Conservation (phyloP, 2,329 filamentous ascomycete genomes). For the Torrubiellomyces zombiae region DNA sequence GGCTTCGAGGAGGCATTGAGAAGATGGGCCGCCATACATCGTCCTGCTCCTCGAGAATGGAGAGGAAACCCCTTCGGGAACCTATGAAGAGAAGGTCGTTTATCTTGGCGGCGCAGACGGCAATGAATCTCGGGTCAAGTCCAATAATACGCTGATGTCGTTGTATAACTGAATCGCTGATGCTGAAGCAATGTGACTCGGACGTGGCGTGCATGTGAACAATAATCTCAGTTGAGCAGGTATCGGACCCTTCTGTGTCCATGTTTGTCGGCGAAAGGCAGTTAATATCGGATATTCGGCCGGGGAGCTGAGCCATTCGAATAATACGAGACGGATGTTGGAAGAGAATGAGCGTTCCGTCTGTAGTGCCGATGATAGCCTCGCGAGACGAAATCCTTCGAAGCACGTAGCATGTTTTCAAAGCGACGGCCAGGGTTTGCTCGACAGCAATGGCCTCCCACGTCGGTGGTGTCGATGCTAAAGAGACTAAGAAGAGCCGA, state of each 20-base stretch:
- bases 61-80: conserved; percentile 33
- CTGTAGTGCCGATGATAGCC: conserved; percentile 31
- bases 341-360: conserved; percentile 30
- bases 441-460: conserved; percentile 28
- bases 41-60: conserved; percentile 13
- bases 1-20: conserved; percentile 22
- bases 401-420: conserved; percentile 31
- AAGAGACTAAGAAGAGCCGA: conserved; percentile 31
- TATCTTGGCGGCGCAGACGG: conserved; percentile 27
- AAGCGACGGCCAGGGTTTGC: conserved; percentile 16
- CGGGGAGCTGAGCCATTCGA: conserved; percentile 21
- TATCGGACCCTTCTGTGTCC: not conserved
- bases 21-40: conserved; percentile 12
- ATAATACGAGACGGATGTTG: conserved; percentile 13
- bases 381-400: conserved; percentile 19
- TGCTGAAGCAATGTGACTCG: too few relatives aligned
- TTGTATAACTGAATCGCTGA: too few relatives aligned
- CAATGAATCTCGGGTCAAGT: conserved; percentile 31
- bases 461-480: conserved; percentile 11
- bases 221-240: conserved; percentile 17
- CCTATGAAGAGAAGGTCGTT: conserved; percentile 32
- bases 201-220: conserved; percentile 29
- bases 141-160: conserved; percentile 15
- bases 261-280: conserved; percentile 12
- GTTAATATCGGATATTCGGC: conserved; percentile 35